Percentiles rank a stretch among this genome's conserved stretches.
phyloP scores from a whole-genome alignment of 1,139 yeast species.

The Taphrina populina region DNA sequence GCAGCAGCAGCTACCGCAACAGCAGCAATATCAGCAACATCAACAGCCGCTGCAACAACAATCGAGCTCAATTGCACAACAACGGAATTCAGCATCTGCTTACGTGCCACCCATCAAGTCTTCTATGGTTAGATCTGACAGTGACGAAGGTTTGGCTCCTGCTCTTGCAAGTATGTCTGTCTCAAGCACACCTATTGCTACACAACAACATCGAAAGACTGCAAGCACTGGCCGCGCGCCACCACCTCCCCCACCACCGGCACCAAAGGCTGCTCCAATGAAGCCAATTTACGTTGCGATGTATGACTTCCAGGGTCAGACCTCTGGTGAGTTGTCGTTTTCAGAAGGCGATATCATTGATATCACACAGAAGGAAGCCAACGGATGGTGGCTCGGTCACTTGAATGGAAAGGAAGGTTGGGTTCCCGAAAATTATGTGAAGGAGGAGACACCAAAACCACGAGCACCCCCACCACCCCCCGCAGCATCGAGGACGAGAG shows the following conservation, averaged over 20 bases:
- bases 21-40: neutral
- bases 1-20: slow-evolving; percentile 5
- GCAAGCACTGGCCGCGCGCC: slow-evolving; percentile 40
- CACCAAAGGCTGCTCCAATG: slow-evolving; percentile 60
- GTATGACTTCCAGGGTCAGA: slow-evolving; percentile 85
- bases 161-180: slow-evolving; percentile 15
- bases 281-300: slow-evolving; percentile 81
- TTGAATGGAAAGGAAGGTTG: slow-evolving; percentile 67
- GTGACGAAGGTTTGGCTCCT: slow-evolving; percentile 13
- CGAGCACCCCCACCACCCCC: slow-evolving; percentile 47
- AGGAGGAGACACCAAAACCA: slow-evolving; percentile 54
- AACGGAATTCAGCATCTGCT: slow-evolving; percentile 1
- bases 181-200: slow-evolving; percentile 38
- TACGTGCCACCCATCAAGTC: slow-evolving; percentile 43
- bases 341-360: slow-evolving; percentile 71
- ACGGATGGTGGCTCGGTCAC: slow-evolving; percentile 49
- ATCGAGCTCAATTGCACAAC: no score
- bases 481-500: slow-evolving; percentile 37
- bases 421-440: slow-evolving; percentile 92
- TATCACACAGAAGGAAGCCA: slow-evolving; percentile 65
- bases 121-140: no score
- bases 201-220: slow-evolving; percentile 28
- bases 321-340: slow-evolving; percentile 76
- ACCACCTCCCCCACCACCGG: slow-evolving; percentile 55
- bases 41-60: no score